Base-by-base conservation (phyloP, 2,329 filamentous ascomycete genomes). In the Cladosporium sp. region DNA sequence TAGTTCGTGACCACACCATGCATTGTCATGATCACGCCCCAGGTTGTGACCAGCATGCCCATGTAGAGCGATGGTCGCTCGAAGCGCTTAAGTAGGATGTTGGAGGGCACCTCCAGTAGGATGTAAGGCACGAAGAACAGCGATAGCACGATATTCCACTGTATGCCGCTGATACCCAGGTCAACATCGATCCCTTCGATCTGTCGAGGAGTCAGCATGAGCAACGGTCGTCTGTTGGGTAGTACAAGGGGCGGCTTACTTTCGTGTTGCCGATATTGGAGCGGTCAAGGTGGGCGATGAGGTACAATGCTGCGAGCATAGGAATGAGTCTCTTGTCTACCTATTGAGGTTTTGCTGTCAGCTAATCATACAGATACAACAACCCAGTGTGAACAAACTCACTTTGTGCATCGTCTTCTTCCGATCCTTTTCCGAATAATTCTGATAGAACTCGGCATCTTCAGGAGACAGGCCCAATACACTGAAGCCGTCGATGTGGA, bases 1-100 rank as follows among this genome's bases (percentile, higher is more conserved):
- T 80, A 85, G 70, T 78, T 82, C 65, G 86, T 79, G 2, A 92
- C 89, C 10, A 95, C 79, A 0, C 92, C 92, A 77, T 94, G 91
- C 68, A 86, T 61, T 26, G 90, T 81, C 43, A 89, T 91, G 60
- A 89, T 85, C 21, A 94, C 78, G 8, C 91, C 90, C 71, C 70
- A 73, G 18, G 63, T 66, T n/a, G 70, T 65, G 16, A 73, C 69
- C 5, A 75, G 67, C 14, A 69, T 70, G 30, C 71, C 69, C 28
- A 74, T 70, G 57, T 70, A 73, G n/a, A 65, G 54, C 39, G 67
- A 67, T 1, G 78, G 72, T 10, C 68, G 64, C 21, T 81, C 80
- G 60, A 83, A 72, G 26, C 72, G 73, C 69, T 82, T 82, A 66
- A 83, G 74, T 26, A 80, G 73, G 14, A 82, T 68, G 66, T 82